Base-by-base conservation (phyloP, 2,329 filamentous ascomycete species). In the Stagonosporopsis rhizophila region DNA sequence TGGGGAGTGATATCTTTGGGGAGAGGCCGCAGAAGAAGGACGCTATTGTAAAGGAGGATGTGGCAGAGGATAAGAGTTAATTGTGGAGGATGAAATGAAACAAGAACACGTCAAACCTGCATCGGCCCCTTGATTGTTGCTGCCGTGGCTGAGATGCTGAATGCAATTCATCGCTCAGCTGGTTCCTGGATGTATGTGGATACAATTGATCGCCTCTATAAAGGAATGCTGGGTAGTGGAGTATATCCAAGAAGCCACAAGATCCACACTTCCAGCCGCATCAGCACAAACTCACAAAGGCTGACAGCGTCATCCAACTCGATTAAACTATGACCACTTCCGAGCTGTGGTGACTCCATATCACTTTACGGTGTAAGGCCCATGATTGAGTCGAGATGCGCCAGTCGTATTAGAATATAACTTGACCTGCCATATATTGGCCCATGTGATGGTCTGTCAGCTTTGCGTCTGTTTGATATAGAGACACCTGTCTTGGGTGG, bases 1-100 rank as follows among this genome's bases (percentile, higher is more conserved):
- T 99, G 8, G 95, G 95, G 1, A 98, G 92, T 71, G 94, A 91
- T 2, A 96, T 99, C 55, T 99, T 99, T 74, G 95, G 95, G 1
- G 80, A 87, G 71, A 84, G 95, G 70, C 92, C 92, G 15, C 81
- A 85, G 34, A 96, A 89, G 82, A 85, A 85, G 44, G 90, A 96
- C 77, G 91, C 91, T 2, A 89, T 89, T 77, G 81, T 95, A 41
- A 81, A 70, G 57, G 68, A 72, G 60, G 65, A 64, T 48, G 62
- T 44, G 14, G 52, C 52, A 2, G 55, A 56, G 20, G 60, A 60
- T 17, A 58, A 67, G 52, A 66, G 58, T 28, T 67, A 48, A 46
- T 38, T 12, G 4, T 20, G 9, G n/a, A 11, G 23, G 7, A 11
- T 11, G 28, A 17, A 23, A 34, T 22, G 4, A 8, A 34, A 41